Conservation (phyloP, 139 green algal genomes). For the Bryopsis sp. region DNA sequence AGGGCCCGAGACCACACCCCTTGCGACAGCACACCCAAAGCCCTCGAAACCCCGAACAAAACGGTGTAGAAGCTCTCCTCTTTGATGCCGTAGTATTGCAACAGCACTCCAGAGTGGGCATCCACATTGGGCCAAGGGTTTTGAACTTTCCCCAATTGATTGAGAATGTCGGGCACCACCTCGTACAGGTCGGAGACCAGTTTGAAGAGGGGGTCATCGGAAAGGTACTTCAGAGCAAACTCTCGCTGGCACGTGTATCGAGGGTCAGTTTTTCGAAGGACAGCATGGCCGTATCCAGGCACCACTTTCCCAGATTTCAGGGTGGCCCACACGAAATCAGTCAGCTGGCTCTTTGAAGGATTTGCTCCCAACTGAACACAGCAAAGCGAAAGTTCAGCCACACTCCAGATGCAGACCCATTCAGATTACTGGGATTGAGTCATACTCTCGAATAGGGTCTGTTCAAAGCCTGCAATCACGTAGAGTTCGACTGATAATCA, state of each 20-base stretch:
- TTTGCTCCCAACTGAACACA: slow-evolving; percentile 54
- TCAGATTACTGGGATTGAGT: too few species aligned
- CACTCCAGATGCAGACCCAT: too few species aligned
- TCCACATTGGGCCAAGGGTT: slow-evolving; percentile 99
- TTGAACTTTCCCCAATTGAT: slow-evolving; percentile 89
- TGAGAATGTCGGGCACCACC: slow-evolving; percentile 87
- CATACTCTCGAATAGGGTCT: too few species aligned
- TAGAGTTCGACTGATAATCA: not conserved
- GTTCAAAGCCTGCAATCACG: too few species aligned
- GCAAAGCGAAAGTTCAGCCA: not conserved
- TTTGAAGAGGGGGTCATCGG: slow-evolving; percentile 88
- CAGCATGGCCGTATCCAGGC: slow-evolving; percentile 94
- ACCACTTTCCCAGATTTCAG: slow-evolving; percentile 91
- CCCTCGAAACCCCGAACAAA: slow-evolving; percentile 90
- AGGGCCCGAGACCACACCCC: slow-evolving; percentile 83
- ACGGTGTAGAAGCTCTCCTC: slow-evolving; percentile 97
- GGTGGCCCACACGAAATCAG: slow-evolving; percentile 80
- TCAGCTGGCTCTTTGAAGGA: slow-evolving; percentile 76
- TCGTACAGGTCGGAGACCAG: slow-evolving; percentile 80
- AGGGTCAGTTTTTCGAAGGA: slow-evolving; percentile 95
- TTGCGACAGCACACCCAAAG: slow-evolving; percentile 86
- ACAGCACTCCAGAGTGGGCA: slow-evolving; percentile 89
- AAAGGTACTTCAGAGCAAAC: slow-evolving; percentile 90
- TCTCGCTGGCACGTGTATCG: slow-evolving; percentile 89
- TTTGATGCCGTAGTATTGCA: slow-evolving; percentile 90